phyloP scores from a whole-genome alignment of 345 rosid genomes.

The Pistacia vera region DNA sequence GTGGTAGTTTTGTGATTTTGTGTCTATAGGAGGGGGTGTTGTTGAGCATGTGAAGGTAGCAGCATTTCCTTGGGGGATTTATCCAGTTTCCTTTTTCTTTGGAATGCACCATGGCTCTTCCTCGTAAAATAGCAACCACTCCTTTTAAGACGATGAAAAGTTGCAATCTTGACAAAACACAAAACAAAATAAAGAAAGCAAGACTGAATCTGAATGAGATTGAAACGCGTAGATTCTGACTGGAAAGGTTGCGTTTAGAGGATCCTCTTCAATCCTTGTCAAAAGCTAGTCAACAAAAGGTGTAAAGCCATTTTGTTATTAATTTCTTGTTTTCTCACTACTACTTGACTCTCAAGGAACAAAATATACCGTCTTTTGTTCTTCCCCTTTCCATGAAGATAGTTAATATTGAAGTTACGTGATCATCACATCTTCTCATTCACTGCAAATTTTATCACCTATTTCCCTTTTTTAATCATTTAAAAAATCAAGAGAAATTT shows the following conservation, averaged over 20 bases:
- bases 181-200: not conserved
- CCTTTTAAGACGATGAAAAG: not conserved
- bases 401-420: not conserved
- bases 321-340: no score
- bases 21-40: no score
- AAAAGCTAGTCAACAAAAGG: slow-evolving; percentile 11
- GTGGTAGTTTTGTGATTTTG: not conserved
- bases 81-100: slow-evolving; percentile 13
- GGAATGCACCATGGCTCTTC: slow-evolving; percentile 11
- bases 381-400: no score
- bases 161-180: not conserved
- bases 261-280: slow-evolving; percentile 8
- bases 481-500: not conserved
- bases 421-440: not conserved
- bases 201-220: slow-evolving; percentile 1
- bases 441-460: no score
- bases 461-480: no score
- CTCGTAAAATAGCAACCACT: not conserved
- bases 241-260: slow-evolving; percentile 30
- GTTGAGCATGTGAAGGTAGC: not conserved
- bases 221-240: slow-evolving; percentile 19
- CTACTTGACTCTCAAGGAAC: no score
- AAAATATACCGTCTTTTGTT: no score
- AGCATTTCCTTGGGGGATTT: not conserved
- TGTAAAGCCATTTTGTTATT: not conserved